Evolutionary conservation across 2,329 filamentous ascomycete species (phyloP).

Genomic region (Coleophoma cylindrospora): DNA sequence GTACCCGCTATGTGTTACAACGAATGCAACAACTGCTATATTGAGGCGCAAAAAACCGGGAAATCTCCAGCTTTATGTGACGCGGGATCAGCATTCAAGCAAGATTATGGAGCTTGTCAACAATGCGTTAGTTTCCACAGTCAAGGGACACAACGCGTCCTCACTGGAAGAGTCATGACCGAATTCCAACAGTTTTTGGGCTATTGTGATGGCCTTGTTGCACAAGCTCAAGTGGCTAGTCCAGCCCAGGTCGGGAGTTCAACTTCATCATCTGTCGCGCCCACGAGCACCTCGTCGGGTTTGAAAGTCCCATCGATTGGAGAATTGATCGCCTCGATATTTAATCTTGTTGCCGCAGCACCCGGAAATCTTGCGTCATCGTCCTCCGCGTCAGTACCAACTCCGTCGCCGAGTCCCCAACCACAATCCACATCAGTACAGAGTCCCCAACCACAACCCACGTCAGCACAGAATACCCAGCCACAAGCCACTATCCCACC

Average conservation of each 20-base stretch:
- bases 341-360: neutral
- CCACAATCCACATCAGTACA: no score
- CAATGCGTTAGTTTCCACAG: neutral
- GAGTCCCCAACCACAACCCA: no score
- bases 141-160: neutral
- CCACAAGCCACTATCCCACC: no score
- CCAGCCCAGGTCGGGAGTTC: neutral
- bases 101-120: neutral
- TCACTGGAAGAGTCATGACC: neutral
- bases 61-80: neutral
- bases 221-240: neutral
- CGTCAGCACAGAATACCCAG: no score
- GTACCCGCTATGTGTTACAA: constrained; percentile 3
- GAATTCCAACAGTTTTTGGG: neutral
- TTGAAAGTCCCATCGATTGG: neutral
- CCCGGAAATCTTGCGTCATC: no score
- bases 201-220: constrained; percentile 1
- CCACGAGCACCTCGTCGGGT: neutral
- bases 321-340: neutral
- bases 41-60: neutral
- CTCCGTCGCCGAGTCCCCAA: no score
- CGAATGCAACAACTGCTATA: constrained; percentile 3
- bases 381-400: no score
- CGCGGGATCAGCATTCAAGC: neutral
- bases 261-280: neutral